Conservation (phyloP, 2,329 filamentous ascomycete species). For the Neonectria magnoliae region DNA sequence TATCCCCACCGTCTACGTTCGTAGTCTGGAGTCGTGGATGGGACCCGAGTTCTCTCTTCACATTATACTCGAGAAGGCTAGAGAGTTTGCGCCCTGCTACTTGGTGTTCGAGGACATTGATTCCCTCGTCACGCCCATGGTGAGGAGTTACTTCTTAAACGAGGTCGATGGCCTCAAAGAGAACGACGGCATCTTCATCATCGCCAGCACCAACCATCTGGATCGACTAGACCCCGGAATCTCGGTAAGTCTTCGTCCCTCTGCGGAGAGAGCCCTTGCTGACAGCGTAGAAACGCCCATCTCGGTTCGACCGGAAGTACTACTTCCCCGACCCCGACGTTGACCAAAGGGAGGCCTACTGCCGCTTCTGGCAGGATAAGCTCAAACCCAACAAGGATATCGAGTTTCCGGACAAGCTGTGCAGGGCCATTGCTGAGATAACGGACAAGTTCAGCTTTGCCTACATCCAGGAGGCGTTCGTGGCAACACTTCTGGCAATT, state of each 20-base stretch:
- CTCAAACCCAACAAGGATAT: conserved; percentile 66
- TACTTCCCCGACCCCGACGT: conserved; percentile 67
- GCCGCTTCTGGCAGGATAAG: conserved; percentile 70
- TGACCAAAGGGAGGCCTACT: conserved; percentile 67
- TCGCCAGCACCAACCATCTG: conserved; percentile 73
- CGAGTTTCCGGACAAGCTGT: conserved; percentile 69
- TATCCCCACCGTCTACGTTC: conserved; percentile 71
- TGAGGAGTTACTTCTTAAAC: conserved; percentile 76
- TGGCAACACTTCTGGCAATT: conserved; percentile 69
- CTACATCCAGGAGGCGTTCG: conserved; percentile 76
- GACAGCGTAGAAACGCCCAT: conserved; percentile 65
- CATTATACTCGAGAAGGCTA: conserved; percentile 66
- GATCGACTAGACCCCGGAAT: conserved; percentile 75
- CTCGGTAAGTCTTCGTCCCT: conserved; percentile 49
- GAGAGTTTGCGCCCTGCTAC: conserved; percentile 72
- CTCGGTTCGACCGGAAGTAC: conserved; percentile 74
- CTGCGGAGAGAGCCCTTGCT: not conserved
- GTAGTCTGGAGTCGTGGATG: conserved; percentile 54
- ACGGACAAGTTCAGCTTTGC: conserved; percentile 75
- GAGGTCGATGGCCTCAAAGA: conserved; percentile 75
- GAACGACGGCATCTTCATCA: conserved; percentile 77
- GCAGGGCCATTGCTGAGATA: conserved; percentile 67
- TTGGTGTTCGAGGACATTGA: conserved; percentile 79
- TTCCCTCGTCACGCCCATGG: conserved; percentile 67
- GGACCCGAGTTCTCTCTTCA: conserved; percentile 67